Percentiles rank a stretch among this genome's conserved stretches.
These are phyloP conservation scores for Telfairia occidentalis DNA, from an alignment of 331 rosid genomes.

Conservation along the genomic window DNA sequence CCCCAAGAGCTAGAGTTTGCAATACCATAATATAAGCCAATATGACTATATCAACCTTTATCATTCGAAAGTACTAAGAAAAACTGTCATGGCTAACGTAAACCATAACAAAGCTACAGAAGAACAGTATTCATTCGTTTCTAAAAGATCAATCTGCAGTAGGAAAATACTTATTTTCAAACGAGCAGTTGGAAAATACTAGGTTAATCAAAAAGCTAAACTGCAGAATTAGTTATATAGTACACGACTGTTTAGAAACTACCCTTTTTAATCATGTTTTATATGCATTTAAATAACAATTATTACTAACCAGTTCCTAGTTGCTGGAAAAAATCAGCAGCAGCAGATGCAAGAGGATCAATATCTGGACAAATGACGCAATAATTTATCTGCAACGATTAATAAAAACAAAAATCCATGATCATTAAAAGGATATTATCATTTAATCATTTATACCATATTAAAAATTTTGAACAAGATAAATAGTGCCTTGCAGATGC, in stretches of 20 bases:
- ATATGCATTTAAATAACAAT: conserved; percentile 3
- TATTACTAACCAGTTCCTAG: conserved; percentile 74
- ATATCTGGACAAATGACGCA: conserved; percentile 83
- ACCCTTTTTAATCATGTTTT: not conserved
- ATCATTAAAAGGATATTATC: not conserved
- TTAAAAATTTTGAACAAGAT: conserved; percentile 16
- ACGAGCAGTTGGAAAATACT: not conserved
- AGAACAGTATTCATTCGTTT: not conserved
- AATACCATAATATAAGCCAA: not conserved
- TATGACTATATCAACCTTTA: not conserved
- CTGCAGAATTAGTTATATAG: not conserved
- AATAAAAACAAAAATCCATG: conserved; percentile 14
- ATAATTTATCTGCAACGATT: conserved; percentile 65
- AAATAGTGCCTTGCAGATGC: conserved; percentile 1
- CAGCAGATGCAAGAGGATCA: conserved; percentile 86
- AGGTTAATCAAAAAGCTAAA: not conserved
- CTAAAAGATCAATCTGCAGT: not conserved
- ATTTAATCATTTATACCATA: not conserved
- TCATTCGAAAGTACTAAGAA: not conserved
- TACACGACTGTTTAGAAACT: not conserved
- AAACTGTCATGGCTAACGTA: not conserved
- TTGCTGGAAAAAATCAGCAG: conserved; percentile 93
- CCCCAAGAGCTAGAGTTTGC: not conserved
- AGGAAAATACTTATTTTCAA: not conserved
- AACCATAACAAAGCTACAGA: not conserved